These are phyloP conservation scores for Arachnomyces sp. DNA, from an alignment of 2,329 filamentous ascomycete genomes.

Conservation along the genomic window DNA sequence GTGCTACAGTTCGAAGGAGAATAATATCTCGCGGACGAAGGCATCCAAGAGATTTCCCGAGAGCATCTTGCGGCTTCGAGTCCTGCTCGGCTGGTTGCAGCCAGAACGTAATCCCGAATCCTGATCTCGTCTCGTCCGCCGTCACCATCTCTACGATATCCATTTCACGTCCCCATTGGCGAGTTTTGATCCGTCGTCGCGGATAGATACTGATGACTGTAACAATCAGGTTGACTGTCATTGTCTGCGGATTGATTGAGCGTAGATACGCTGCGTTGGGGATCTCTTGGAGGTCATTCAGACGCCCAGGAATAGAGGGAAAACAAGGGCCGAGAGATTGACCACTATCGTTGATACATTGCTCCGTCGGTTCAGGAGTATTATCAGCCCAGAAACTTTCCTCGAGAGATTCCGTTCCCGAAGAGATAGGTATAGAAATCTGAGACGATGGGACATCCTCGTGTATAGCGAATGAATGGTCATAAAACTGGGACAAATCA, in stretches of 20 bases:
- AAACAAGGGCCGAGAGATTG: slow-evolving; percentile 4
- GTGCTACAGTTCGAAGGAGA: slow-evolving; percentile 68
- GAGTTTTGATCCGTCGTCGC: slow-evolving; percentile 60
- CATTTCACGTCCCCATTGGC: slow-evolving; percentile 44
- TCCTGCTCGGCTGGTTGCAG: slow-evolving; percentile 39
- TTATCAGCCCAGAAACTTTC: slow-evolving; percentile 19
- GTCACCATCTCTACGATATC: slow-evolving; percentile 71
- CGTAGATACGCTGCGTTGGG: slow-evolving; percentile 60
- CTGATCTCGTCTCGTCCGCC: slow-evolving; percentile 75
- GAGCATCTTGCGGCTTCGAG: slow-evolving; percentile 14
- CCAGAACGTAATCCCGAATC: slow-evolving; percentile 83
- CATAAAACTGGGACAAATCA: slow-evolving; percentile 59
- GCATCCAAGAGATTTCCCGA: slow-evolving; percentile 35
- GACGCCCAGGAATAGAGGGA: slow-evolving; percentile 34
- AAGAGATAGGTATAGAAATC: slow-evolving; percentile 17
- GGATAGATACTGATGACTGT: slow-evolving; percentile 66
- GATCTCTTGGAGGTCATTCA: slow-evolving; percentile 62
- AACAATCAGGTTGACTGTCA: slow-evolving; percentile 74
- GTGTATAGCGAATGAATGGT: slow-evolving; percentile 68
- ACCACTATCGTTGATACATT: slow-evolving; percentile 8
- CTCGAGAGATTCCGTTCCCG: slow-evolving; percentile 16
- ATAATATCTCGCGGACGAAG: slow-evolving; percentile 69
- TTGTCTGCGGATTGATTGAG: slow-evolving; percentile 67
- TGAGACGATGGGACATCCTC: slow-evolving; percentile 39
- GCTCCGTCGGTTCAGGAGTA: slow-evolving; percentile 8